Conservation (phyloP, 2,329 filamentous ascomycete genomes). For the Penicillium sp. region DNA sequence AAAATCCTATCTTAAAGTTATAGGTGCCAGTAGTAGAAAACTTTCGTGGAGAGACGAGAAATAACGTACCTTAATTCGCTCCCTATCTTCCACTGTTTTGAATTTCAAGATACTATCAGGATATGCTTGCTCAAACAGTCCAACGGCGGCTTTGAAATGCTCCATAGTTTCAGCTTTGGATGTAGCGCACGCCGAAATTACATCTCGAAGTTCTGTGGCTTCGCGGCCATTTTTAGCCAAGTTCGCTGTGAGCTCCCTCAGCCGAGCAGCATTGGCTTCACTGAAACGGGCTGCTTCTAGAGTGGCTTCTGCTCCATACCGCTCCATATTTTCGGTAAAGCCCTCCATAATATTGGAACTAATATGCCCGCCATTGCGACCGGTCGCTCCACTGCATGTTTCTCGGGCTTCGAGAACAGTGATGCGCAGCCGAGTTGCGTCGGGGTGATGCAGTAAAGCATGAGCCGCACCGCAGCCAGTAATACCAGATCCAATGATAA, state of each 20-base stretch:
- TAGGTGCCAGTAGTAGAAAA: background rate
- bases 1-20: background rate
- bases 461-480: background rate
- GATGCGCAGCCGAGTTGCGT: background rate
- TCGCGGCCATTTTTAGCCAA: background rate
- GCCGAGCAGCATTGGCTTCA: background rate
- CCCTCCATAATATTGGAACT: background rate
- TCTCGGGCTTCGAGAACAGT: background rate
- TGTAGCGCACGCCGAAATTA: background rate
- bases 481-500: background rate
- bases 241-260: background rate
- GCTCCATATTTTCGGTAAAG: background rate
- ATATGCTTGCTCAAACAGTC: background rate
- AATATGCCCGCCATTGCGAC: background rate
- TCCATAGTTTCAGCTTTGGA: background rate
- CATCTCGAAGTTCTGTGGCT: background rate
- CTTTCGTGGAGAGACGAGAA: too few species aligned
- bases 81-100: background rate
- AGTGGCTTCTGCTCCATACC: background rate
- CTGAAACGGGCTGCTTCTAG: background rate
- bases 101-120: background rate
- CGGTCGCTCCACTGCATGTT: background rate
- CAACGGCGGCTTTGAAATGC: background rate
- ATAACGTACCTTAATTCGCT: background rate
- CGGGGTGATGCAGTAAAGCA: conserved; percentile 1